Evolutionary conservation across 2,329 filamentous ascomycete species (phyloP).

Genomic region (Polytolypa hystricis): DNA sequence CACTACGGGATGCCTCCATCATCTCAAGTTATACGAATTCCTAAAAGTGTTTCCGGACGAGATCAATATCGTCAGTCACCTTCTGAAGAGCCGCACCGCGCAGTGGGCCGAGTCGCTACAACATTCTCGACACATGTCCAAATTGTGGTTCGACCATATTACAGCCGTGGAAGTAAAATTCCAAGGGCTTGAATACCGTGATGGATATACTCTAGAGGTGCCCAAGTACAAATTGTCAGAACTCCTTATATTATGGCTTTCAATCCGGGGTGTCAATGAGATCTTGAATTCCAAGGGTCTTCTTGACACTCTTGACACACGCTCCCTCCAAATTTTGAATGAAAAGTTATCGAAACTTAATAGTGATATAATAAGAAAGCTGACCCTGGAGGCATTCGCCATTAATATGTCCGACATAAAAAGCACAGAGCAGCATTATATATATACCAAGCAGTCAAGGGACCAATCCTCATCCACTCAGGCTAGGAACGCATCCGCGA

Average conservation of each 20-base stretch:
- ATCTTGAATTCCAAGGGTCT: too few species aligned
- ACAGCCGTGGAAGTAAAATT: background rate
- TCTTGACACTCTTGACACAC: too few species aligned
- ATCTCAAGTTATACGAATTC: constrained; percentile 1
- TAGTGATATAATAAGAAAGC: too few species aligned
- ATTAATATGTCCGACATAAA: too few species aligned
- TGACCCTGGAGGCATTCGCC: too few species aligned
- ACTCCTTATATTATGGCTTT: background rate
- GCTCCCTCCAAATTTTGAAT: too few species aligned
- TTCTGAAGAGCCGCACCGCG: background rate
- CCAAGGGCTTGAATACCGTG: background rate
- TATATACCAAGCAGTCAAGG: too few species aligned
- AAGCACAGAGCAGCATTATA: too few species aligned
- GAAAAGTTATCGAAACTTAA: too few species aligned
- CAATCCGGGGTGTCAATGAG: too few species aligned
- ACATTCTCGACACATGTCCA: background rate
- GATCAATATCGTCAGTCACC: background rate
- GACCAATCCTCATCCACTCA: too few species aligned
- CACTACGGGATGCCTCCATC: background rate
- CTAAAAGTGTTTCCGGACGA: background rate
- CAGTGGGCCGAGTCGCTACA: background rate
- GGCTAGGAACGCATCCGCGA: too few species aligned
- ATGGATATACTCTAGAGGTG: background rate
- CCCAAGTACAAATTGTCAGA: background rate
- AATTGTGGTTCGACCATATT: constrained; percentile 1